Evolutionary conservation across 306 rosid species (phyloP), one percentile per base, ranked within the genome.

Genomic region (Hippophae rhamnoides): DNA sequence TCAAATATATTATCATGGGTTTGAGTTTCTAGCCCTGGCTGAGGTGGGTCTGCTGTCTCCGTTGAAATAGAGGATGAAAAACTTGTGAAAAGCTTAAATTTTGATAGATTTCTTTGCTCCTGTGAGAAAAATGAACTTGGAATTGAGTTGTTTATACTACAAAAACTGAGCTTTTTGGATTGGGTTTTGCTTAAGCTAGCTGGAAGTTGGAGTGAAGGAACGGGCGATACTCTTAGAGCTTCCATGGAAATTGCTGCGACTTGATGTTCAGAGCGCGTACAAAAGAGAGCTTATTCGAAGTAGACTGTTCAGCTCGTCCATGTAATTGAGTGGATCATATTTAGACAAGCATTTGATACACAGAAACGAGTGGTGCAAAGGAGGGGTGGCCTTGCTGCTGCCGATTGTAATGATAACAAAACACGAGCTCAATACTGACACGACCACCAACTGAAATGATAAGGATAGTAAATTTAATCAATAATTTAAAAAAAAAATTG

Each of bases 1-100:
- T 90, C 92, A 58, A 87, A 87, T 51, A 78, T 81, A 64, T 73
- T 81, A 5, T 51, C 72, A 6, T 49, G 43, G 43, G 64, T 49
- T 44, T 52, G 69, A 43, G 23, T 57, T 68, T 78, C 78, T 26
- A 54, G 56, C 40, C 63, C 70, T 58, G 70, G 27, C 71, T 64
- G 75, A 8, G 76, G 49, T 26, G 81, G 68, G 64, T 64, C 73
- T 6, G 50, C 64, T 5, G 67, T 58, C 13, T 89, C 81, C 45
- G 83, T 72, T 40, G 84, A 61, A 26, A 76, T 68, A 50, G 88
- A 67, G 10, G 95, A 76, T 52, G 90, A 80, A 10, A 74, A 27
- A 65, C 84, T 57, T 47, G 86, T 69, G 69, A 71, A 75, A 76
- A 80, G 78, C 73, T 68, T 76, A 71, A 63, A 72, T 26, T 70